These are phyloP conservation scores for Penicillium tannophilum DNA, from an alignment of 495 filamentous ascomycete species.

Conservation along the genomic window DNA sequence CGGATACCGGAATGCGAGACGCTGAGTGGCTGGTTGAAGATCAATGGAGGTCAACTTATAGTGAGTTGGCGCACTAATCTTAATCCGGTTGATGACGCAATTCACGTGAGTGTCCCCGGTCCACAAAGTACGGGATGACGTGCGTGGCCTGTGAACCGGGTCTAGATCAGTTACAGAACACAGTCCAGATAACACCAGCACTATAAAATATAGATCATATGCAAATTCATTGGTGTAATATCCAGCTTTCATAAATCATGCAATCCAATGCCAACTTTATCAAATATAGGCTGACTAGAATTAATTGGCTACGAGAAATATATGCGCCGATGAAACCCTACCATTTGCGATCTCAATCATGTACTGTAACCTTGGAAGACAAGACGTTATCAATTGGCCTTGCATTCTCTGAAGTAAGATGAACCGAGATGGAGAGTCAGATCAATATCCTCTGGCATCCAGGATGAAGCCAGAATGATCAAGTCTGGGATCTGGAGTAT, in stretches of 20 bases:
- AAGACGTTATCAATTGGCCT: not conserved
- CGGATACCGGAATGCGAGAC: not conserved
- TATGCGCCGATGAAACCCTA: not conserved
- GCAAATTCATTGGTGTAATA: too few relatives aligned
- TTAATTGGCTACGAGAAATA: not conserved
- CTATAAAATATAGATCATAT: not conserved
- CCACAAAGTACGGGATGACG: conserved; percentile 15
- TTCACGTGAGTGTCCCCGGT: conserved; percentile 9
- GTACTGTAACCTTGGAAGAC: not conserved
- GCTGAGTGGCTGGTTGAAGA: not conserved
- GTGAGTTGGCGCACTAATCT: not conserved
- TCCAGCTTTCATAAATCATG: not conserved
- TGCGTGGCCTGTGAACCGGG: conserved; percentile 11
- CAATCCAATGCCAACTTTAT: not conserved
- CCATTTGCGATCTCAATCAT: not conserved
- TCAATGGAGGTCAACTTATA: not conserved
- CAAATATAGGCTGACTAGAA: not conserved
- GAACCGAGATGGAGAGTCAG: not conserved
- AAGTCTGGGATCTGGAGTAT: not conserved
- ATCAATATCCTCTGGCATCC: not conserved
- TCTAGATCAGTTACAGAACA: conserved; percentile 3
- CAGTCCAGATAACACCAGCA: not conserved
- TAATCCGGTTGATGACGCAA: conserved; percentile 10
- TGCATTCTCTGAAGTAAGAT: not conserved
- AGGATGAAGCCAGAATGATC: not conserved